Base-by-base conservation (phyloP, 129 eudicot genomes). In the Ambrosia trifida region DNA sequence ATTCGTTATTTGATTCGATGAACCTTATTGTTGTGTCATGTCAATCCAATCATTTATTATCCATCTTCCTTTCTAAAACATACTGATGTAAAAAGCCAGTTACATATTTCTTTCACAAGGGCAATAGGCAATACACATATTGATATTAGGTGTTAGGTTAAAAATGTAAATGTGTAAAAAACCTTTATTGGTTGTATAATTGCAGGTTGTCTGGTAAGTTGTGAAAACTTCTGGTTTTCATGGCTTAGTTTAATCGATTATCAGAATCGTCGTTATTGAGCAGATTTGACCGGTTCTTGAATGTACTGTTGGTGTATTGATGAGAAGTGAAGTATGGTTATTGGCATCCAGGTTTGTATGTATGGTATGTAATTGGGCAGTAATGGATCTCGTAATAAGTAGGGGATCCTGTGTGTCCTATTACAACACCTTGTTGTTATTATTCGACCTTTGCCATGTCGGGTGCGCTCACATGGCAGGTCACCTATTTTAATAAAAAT, bases 401-500 rank as follows among this genome's bases (percentile, higher is more conserved):
- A 52, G 61, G 71, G 50, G 50, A n/a, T 35, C 51, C 44, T 41
- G 47, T 49, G 57, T 35, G 70, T 60, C 54, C 46, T 13, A 30
- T 66, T 53, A 45, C 40, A 17, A 43, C 28, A 24, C 28, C 28
- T 24, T 24, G 36, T 66, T 76, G 57, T 69, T 12, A 7, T 7
- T 24, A 24, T 60, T 43, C 3, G 81, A 19, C 83, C 87, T 83
- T 83, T 83, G 87, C 87, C 87, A 75, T 79, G 87, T 13, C 71
- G 79, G 87, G 87, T 83, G 87, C 76, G 87, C 87, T 83, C 82
- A 76, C 83, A 83, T 83, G 87, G 87, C 87, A 83, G 87, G 87
- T 63, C 81, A n/a, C 72, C 20, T 14, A 6, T 53, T 64, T 38
- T 74, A 82, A 72, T 77, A 77, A 77, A 80, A 66, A 11, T 33